phyloP scores from a whole-genome alignment of 139 green algal genomes.

The Tetraselmis chui region DNA sequence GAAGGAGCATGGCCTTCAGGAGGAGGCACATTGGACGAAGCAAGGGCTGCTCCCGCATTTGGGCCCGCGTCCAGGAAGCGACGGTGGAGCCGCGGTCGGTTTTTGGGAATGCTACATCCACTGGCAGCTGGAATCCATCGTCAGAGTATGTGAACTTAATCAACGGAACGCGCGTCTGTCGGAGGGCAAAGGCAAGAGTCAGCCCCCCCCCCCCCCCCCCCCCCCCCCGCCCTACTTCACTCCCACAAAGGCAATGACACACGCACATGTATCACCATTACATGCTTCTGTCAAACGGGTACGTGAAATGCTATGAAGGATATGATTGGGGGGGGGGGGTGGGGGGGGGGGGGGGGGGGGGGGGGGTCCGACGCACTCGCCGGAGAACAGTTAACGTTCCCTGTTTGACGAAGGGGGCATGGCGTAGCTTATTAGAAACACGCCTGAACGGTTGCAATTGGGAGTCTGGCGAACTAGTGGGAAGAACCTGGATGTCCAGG shows the following conservation, averaged over 20 bases:
- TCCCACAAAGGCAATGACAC: too few species aligned
- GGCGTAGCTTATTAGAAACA: not conserved
- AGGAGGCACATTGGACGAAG: not conserved
- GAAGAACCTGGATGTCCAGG: not conserved
- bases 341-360: too few species aligned
- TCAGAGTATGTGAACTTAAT: not conserved
- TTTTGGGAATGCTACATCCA: not conserved
- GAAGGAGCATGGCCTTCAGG: not conserved
- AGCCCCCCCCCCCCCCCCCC: too few species aligned
- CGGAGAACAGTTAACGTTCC: not conserved
- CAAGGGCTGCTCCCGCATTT: not conserved
- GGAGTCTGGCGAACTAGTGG: not conserved
- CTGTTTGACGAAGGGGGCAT: not conserved
- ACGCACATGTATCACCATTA: not conserved
- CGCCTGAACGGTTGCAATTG: not conserved
- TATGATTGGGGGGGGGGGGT: not conserved
- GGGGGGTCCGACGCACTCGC: not conserved
- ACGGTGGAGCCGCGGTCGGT: not conserved
- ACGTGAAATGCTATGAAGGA: not conserved
- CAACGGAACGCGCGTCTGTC: not conserved
- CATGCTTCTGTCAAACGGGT: not conserved
- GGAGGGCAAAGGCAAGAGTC: not conserved
- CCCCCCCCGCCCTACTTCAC: too few species aligned
- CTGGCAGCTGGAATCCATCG: not conserved
- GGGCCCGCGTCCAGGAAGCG: not conserved